Base-by-base conservation (phyloP, 2,329 filamentous ascomycete genomes). In the Alternaria incomplexa region DNA sequence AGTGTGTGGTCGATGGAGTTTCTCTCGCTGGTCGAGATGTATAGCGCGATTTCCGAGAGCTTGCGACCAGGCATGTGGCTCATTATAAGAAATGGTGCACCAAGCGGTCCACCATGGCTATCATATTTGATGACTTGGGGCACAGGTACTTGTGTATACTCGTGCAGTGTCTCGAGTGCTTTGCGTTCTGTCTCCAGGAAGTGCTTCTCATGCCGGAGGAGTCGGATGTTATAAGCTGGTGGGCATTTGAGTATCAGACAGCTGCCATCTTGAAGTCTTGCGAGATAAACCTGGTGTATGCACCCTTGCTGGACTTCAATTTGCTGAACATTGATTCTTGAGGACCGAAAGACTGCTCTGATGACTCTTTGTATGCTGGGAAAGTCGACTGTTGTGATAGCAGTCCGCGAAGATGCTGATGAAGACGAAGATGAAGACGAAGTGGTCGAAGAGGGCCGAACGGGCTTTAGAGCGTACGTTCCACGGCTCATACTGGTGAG, bases 171-270 rank as follows among this genome's bases (percentile, higher is more conserved):
- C 54, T 81, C 76, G 5, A 84, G 73, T 3, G 77, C 75, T 56
- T 71, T 72, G 4, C 76, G 74, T 72, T 84, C 82, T 0, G 75
- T 77, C 56, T 80, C 79, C 4, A 84, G 66, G 12, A 77, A 72
- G 32, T 79, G 72, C 50, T 80, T 79, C 65, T 85, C 83, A 50
- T 82, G 80, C 8, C 82, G 79, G 13, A 85, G 75, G 11, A 82
- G 70, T 36, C 81, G 77, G 7, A 77, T 74, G 45, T 75, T 78
- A 58, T 68, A 63, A 30, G 77, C 65, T 20, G 83, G 81, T 32
- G 78, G 75, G 61, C 79, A 82, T 66, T 82, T 81, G 12, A 84
- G 70, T 6, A 83, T 68, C 50, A 83, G 75, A 25, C 76, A 75
- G 59, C 74, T 77, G 32, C 79, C 80, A 63, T 81, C 78, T 25